Evolutionary conservation across 2,329 filamentous ascomycete genomes (phyloP), one percentile per base, ranked within the genome.

Genomic region (Achaetomium macrosporum): DNA sequence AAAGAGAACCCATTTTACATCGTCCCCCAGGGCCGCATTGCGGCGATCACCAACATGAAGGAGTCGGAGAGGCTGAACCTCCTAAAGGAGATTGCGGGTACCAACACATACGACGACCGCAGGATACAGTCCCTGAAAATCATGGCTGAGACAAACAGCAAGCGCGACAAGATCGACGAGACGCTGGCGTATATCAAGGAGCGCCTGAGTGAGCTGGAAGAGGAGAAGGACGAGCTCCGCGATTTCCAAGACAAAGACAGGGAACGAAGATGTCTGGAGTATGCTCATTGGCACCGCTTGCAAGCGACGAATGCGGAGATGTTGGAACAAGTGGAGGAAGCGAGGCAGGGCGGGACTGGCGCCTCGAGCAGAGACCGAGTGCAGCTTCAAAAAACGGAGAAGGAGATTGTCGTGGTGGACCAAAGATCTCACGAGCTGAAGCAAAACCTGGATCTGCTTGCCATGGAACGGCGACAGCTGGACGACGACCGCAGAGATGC

Each of bases 1-100:
- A 84, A 90, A 60, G 96, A 91, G 53, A 99, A 99, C 68, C 93
- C 93, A 25, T 99, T 97, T 76, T 99, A 99, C 69, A 99, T 99
- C 63, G 95, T 99, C 2, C 93, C 95, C 0, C 93, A 99, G 69
- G 93, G 93, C 50, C 90, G 93, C 66, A 91, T 99, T 55, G 97
- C 93, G 0, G 86, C 90, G 20, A 77, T 99, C 65, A 99, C 93
- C 42, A 99, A 97, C 68, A 99, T 99, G 93, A 96, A 96, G 70
- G 93, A 99, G 68, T 84, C 85, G 1, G 91, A 96, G 68, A 83
- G 93, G 48, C 73, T 99, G 57, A 91, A 87, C 61, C 75, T 99
- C 55, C 73, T 99, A 57, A 99, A 99, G 71, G 93, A 97, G 66
- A 93, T 99, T n/a, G 93, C 93, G 0, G 93, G 93, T 57, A 99